Base-by-base conservation (phyloP, 805 yeast genomes). In the Wickerhamiella bombiphila region DNA sequence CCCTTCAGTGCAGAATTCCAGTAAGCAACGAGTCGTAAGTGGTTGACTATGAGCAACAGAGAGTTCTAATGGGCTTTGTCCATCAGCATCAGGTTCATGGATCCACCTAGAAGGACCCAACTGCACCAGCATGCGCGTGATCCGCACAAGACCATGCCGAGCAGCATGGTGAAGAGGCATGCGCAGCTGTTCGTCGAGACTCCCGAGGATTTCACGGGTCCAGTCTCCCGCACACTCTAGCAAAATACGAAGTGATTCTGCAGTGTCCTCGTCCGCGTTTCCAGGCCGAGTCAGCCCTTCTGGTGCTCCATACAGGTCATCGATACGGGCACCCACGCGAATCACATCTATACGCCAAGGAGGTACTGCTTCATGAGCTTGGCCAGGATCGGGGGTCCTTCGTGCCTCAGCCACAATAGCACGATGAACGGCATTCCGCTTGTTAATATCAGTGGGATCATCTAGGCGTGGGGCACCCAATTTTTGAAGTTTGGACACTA, bases 101-200 rank as follows among this genome's bases (percentile, higher is more conserved):
- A 30, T 16, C 33, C 33, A 30, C 14, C 18, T 30, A 5, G 42
- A 31, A 3, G 46, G 32, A 9, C 45, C 49, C 18, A 37, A 35
- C 9, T 65, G 64, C 13, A 85, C 60, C 22, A 86, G 64, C 19
- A 73, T 63, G 11, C 61, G 60, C 2, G 82, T 65, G 26, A 77
- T 72, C 36, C 70, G 72, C 40, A 69, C 72, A 39, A 86, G 63
- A 0, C 96, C 96, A 55, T 75, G 83, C 49, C 82, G 91, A 2
- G 91, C 76, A 15, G 93, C 76, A 55, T 86, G 86, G 59, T 88
- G 96, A 39, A 88, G 61, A 0, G 96, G 94, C 0, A 94, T 80
- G 42, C 95, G 68, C 43, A 66, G 66, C 53, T 82, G 80, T 41
- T 70, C 74, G 55, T 86, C 97, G 32, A 69, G 70, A 36, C 78